Conservation (phyloP, 306 rosid genomes). For the Lithocarpus polystachyus region DNA sequence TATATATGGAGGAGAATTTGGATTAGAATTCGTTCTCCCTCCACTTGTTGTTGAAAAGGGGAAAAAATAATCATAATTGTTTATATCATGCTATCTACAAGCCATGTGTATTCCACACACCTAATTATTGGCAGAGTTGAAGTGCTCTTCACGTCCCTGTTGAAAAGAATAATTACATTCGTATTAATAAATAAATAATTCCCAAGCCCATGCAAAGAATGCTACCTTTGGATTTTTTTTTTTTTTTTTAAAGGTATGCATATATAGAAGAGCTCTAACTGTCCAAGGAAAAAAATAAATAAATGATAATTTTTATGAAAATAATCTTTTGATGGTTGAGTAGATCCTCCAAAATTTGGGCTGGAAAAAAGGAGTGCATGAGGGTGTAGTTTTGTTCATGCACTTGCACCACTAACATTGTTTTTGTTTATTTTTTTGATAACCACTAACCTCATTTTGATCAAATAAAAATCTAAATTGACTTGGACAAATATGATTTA, state of each 20-base stretch:
- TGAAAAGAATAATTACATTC: not conserved
- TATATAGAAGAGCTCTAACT: not conserved
- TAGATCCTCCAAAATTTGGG: conserved; percentile 24
- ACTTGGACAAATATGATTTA: too few relatives aligned
- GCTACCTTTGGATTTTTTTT: not conserved
- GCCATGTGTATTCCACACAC: too few relatives aligned
- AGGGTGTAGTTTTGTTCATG: conserved; percentile 40
- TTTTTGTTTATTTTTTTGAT: conserved; percentile 12
- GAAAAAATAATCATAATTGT: too few relatives aligned
- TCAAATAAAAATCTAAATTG: too few relatives aligned
- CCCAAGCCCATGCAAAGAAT: not conserved
- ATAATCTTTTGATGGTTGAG: conserved; percentile 40
- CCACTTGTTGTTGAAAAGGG: too few relatives aligned
- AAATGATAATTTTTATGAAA: not conserved
- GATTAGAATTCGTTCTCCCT: too few relatives aligned
- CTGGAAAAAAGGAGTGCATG: conserved; percentile 19
- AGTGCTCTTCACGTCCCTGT: conserved; percentile 45
- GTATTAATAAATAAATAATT: not conserved
- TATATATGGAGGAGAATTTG: too few relatives aligned
- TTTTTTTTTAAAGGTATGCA: not conserved
- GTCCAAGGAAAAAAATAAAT: too few relatives aligned
- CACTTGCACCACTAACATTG: conserved; percentile 56
- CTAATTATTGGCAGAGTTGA: not conserved
- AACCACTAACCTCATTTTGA: too few relatives aligned
- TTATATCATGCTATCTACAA: too few relatives aligned